Evolutionary conservation across 1,284 basidiomycete species (phyloP).

Genomic region (Ganoderma sinense): DNA sequence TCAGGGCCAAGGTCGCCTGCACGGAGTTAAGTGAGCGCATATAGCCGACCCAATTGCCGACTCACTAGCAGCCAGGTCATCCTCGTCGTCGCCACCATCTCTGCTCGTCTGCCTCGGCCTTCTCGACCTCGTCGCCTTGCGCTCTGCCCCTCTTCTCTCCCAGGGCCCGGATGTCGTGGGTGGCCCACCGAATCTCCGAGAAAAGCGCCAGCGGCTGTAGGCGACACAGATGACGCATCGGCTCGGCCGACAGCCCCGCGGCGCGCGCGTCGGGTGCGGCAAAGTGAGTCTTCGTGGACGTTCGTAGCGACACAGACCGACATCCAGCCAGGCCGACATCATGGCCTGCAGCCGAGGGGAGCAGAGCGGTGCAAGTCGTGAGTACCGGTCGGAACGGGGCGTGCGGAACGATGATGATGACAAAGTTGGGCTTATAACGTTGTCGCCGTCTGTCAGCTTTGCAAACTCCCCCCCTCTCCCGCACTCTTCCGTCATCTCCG

Average conservation of each 20-base stretch:
- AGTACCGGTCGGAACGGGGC: neutral
- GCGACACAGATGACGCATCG: neutral
- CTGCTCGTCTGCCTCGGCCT: neutral
- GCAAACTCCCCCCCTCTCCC: neutral
- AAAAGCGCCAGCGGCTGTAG: neutral
- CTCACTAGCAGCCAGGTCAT: neutral
- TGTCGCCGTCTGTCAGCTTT: neutral
- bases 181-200: neutral
- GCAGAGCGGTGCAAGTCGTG: neutral
- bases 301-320: neutral
- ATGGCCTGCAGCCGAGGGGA: neutral
- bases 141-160: neutral
- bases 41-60: neutral
- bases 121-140: neutral
- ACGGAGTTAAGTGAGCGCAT: neutral
- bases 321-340: neutral
- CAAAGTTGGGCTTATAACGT: slow-evolving; percentile 24
- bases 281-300: neutral
- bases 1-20: neutral
- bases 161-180: neutral
- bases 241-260: neutral
- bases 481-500: neutral
- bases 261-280: slow-evolving; percentile 26
- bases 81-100: neutral
- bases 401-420: slow-evolving; percentile 23